Base-by-base conservation (phyloP, 2,329 filamentous ascomycete genomes). In the Aspergillus brasiliensis region DNA sequence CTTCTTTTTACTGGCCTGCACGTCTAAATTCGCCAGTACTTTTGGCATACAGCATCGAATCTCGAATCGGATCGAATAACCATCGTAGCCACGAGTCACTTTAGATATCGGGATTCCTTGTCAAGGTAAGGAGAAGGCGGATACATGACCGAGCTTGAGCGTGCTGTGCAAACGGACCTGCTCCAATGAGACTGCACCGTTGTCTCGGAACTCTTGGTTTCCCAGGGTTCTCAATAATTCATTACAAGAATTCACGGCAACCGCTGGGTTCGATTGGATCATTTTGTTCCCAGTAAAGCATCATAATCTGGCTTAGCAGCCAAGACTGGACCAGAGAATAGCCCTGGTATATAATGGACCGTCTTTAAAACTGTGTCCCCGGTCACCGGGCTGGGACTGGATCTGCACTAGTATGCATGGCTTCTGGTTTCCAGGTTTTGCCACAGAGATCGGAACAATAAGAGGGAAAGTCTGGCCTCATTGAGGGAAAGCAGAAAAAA, bases 11-110 rank as follows among this genome's bases (percentile, higher is more conserved):
- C 55, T 65, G 65, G 62, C 21, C 56, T 66, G 66, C 63, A 63
- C 31, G 64, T 64, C 66, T 61, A 63, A 66, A 60, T 52, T 65
- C 63, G 59, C 48, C 56, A 47, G 61, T 63, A 65, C 66, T 64
- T 68, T 67, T 64, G 60, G 49, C 55, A 55, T 23, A 34, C n/a
- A 31, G 38, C 40, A 38, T 56, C 25, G 13, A 10, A 37, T 54
- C 34, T 60, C 25, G 44, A 47, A 51, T 47, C 48, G 27, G 42
- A 63, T 55, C 37, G 44, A 57, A 34, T 38, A 42, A 28, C 42
- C 28, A 19, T 19, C 28, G 48, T 44, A 25, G 38, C 21, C 55
- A 52, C 38, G 40, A 53, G 56, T 27, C 38, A n/a, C 42, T 49
- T 38, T 31, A 38, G 46, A 51, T 49, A 51, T 37, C 40, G 54